Base-by-base conservation (phyloP, 2,329 filamentous ascomycete genomes). In the Pochonia chlamydosporia region DNA sequence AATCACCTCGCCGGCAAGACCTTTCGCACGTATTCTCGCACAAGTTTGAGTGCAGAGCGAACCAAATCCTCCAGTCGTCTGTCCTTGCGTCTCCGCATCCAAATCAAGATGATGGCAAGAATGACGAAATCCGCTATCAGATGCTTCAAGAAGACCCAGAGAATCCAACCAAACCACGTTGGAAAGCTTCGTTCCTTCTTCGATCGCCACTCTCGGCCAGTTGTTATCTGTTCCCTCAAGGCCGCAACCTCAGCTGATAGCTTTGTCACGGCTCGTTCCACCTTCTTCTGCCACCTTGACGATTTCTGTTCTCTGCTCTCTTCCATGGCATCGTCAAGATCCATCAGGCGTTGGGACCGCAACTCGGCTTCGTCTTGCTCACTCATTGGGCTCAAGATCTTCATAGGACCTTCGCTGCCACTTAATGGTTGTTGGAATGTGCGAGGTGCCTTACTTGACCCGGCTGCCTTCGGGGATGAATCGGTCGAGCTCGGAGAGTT, bases 231-330 rank as follows among this genome's bases (percentile, higher is more conserved):
- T 67, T 99, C 93, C 30, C 93, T 80, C 52, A 97, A 69, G 1
- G 93, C 93, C 1, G 93, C 91, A 26, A 99, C 82, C 67, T 99
- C 93, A 14, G 90, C 87, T 5, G 91, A 95, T 69, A 97, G 83
- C 57, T 90, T 88, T 47, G 92, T 88, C 48, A 97, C 75, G 20
- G 89, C 88, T 37, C 84, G 79, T 69, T 97, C 92, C 52, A 97
- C 85, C 56, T 87, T 84, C 50, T 80, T 83, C 44, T 87, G 84
- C 89, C 90, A 96, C 59, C 81, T 82, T 51, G 71, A 73, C 14
- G 71, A 73, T 16, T 68, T 71, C 31, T 66, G 67, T 10, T 49
- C 55, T 16, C 53, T 49, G 5, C 66, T 65, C 5, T 66, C 67
- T 6, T 72, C 69, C 2, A 69, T 63, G 21, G 71, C 69, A 11